Base-by-base conservation (phyloP, 2,329 filamentous ascomycete genomes). In the Westerdykella ornata region DNA sequence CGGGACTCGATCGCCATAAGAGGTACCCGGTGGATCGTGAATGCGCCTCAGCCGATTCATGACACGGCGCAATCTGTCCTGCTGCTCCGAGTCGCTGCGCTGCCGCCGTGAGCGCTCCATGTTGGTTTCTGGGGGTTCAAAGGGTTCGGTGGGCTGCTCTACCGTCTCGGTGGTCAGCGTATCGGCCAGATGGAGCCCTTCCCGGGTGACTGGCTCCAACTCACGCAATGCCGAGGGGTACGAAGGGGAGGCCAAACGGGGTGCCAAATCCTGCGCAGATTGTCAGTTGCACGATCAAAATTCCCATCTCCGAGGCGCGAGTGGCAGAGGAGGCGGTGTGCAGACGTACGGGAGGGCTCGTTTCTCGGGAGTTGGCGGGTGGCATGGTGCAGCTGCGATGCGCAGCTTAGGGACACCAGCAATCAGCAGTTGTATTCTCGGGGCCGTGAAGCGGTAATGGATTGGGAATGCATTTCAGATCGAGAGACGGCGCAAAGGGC, bases 1-100 rank as follows among this genome's bases (percentile, higher is more conserved):
- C 14, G 77, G 73, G 7, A 73, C 67, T 37, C 72, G 72, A 48
- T 75, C 70, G 44, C 77, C 72, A 52, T 80, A 80, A 33, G 73
- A 71, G 6, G 51, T 28, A 43, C 48, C 46, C 30, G 60, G 51
- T 31, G 68, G 58, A 37, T 66, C 61, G 45, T 72, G 65, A 26
- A 73, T 62, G 40, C 71, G 64, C 48, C 68, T 65, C 47, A 69
- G 65, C 26, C 68, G 56, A 15, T 64, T 66, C 49, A 76, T 70
- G n/a, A 71, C 67, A 34, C 67, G 54, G 44, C 70, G 67, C 51
- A 72, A 47, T 33, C 68, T 54, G 39, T 70, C 61, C 22, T 67
- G 57, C 39, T 67, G 59, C 35, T 65, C 66, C 32, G 65, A 46
- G 35, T 71, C 67, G 43, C 68, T 65, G 36, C 48, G 60, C 56